Conservation (phyloP, 1,284 basidiomycete genomes). For the Hymenochaete sp. region DNA sequence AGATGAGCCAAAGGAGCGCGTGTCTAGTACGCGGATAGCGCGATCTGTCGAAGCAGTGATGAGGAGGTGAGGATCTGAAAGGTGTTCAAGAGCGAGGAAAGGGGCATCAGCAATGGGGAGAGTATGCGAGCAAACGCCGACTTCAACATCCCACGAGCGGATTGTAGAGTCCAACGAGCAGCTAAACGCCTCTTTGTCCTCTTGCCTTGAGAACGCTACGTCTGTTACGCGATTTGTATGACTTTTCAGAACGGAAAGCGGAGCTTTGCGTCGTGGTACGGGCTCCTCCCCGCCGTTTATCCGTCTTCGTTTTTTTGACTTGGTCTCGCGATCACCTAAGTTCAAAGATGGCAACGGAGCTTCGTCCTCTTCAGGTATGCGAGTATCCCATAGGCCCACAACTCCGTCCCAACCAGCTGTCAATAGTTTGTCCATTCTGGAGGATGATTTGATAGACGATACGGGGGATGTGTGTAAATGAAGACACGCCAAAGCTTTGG, state of each 20-base stretch:
- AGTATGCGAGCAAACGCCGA: conserved; percentile 56
- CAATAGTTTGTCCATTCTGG: conserved; percentile 48
- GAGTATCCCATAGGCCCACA: conserved; percentile 71
- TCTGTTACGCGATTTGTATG: conserved; percentile 68
- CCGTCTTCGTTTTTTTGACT: conserved; percentile 9
- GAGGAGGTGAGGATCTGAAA: conserved; percentile 21
- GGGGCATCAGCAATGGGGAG: conserved; percentile 64
- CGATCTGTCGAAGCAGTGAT: conserved; percentile 63
- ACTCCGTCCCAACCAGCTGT: conserved; percentile 75
- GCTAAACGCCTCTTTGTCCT: conserved; percentile 41
- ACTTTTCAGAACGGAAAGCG: conserved; percentile 58
- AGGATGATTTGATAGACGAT: conserved; percentile 53
- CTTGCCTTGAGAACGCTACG: conserved; percentile 38
- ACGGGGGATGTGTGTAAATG: conserved; percentile 71
- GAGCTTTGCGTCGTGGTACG: conserved; percentile 48
- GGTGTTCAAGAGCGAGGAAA: conserved; percentile 44
- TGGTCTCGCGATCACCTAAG: conserved; percentile 1
- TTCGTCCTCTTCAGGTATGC: conserved; percentile 55
- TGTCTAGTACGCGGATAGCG: conserved; percentile 57
- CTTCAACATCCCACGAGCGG: conserved; percentile 63
- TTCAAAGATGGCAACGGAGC: conserved; percentile 30
- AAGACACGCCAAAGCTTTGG: conserved; percentile 46
- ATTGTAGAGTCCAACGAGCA: conserved; percentile 74
- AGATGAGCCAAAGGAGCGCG: conserved; percentile 30
- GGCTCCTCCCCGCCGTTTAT: conserved; percentile 22